phyloP scores from a whole-genome alignment of 2,329 filamentous ascomycete genomes.

The Immersiporthe knoxdaviesiana region DNA sequence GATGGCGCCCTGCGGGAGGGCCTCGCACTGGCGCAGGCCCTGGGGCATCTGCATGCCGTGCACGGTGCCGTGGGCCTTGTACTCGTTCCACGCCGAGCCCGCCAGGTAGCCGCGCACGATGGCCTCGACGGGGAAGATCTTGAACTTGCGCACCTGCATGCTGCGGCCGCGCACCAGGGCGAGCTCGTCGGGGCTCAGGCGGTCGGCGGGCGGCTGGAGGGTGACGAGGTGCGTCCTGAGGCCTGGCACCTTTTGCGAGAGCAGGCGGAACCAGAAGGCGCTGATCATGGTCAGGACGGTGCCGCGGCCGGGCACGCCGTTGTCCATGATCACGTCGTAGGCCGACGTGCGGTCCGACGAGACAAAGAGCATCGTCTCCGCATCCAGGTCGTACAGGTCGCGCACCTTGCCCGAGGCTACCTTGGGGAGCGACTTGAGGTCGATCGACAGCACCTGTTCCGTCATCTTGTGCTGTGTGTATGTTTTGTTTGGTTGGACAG shows the following conservation, averaged over 20 bases:
- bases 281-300: constrained; percentile 51
- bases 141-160: constrained; percentile 77
- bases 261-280: constrained; percentile 59
- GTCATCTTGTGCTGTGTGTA: constrained; percentile 14
- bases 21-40: constrained; percentile 72
- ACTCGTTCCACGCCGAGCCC: constrained; percentile 80
- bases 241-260: constrained; percentile 48
- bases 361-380: constrained; percentile 38
- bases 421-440: constrained; percentile 39
- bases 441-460: constrained; percentile 31
- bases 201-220: constrained; percentile 42
- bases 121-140: constrained; percentile 78
- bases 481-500: not conserved
- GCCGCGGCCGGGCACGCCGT: constrained; percentile 62
- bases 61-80: constrained; percentile 73
- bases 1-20: constrained; percentile 67
- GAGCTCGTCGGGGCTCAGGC: constrained; percentile 48
- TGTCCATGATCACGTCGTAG: constrained; percentile 89
- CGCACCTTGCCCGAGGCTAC: constrained; percentile 39
- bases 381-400: constrained; percentile 37
- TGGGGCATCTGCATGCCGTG: constrained; percentile 73
- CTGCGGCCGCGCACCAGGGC: constrained; percentile 63
- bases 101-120: constrained; percentile 92
- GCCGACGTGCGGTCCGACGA: constrained; percentile 74
- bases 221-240: constrained; percentile 58